Conservation (phyloP, 139 green algal genomes). For the Chlorella sp. region DNA sequence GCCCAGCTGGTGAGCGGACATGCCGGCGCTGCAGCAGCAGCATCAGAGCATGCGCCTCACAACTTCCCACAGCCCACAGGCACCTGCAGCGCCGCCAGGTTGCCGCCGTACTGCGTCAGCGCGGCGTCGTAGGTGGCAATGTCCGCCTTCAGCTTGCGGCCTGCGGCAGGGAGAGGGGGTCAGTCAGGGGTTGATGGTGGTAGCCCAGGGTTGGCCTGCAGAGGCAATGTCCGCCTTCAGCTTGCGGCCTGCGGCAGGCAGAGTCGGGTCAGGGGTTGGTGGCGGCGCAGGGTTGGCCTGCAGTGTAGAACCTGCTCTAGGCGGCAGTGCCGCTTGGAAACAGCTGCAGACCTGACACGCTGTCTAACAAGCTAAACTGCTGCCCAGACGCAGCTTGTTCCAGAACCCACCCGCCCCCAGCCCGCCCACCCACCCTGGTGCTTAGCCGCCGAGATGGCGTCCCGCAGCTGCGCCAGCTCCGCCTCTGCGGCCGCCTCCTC, state of each 20-base stretch:
- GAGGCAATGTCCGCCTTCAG: background rate
- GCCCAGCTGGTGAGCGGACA: too few species aligned
- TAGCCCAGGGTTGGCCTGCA: too few species aligned
- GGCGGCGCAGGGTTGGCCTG: too few species aligned
- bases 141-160: slow-evolving; percentile 2
- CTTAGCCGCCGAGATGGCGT: slow-evolving; percentile 30
- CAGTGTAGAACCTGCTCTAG: too few species aligned
- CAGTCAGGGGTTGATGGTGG: background rate
- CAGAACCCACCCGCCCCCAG: too few species aligned
- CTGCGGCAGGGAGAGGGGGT: background rate
- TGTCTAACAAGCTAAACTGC: too few species aligned
- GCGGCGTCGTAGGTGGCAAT: slow-evolving; percentile 2
- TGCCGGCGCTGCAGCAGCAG: slow-evolving; percentile 23
- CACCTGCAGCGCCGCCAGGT: slow-evolving; percentile 20
- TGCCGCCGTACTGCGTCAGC: background rate
- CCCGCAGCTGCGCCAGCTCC: slow-evolving; percentile 25
- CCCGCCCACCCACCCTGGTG: background rate
- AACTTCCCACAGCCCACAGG: background rate
- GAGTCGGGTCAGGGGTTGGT: background rate
- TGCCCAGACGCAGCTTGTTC: too few species aligned
- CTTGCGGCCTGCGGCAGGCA: background rate
- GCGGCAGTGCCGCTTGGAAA: too few species aligned
- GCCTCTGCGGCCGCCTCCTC: slow-evolving; percentile 39
- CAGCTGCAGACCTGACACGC: too few species aligned
- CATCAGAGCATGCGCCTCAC: too few species aligned